Percentiles rank a stretch among this genome's conserved stretches.
Evolutionary conservation across 805 yeast species (phyloP).

Genomic region (Kodamaea neixiangensis): DNA sequence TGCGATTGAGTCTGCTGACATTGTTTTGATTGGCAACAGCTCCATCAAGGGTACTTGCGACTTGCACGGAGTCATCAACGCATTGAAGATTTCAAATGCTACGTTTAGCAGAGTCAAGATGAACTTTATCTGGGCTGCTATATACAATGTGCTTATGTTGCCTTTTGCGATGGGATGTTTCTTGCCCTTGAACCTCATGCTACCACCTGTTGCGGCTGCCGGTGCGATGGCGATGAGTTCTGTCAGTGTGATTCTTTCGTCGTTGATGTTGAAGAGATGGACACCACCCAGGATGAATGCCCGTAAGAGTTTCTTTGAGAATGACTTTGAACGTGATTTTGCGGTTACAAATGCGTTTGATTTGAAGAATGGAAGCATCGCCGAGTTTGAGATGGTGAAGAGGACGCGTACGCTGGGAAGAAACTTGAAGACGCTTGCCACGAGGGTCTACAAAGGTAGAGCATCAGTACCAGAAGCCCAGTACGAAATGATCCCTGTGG

Average conservation of each 20-base stretch:
- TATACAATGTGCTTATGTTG: conserved; percentile 81
- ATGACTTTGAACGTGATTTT: conserved; percentile 23
- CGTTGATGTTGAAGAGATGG: conserved; percentile 73
- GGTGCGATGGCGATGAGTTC: conserved; percentile 93
- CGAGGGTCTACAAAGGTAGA: conserved; percentile 1
- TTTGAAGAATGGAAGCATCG: conserved; percentile 25
- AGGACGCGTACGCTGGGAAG: conserved; percentile 10
- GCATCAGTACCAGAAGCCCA: neutral
- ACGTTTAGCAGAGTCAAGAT: conserved; percentile 75
- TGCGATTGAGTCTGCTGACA: conserved; percentile 95
- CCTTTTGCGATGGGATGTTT: conserved; percentile 96
- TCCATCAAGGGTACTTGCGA: conserved; percentile 23
- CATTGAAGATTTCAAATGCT: conserved; percentile 65
- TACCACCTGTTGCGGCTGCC: conserved; percentile 89
- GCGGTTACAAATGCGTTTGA: conserved; percentile 21
- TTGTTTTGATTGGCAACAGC: conserved; percentile 63
- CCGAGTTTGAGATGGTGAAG: conserved; percentile 24
- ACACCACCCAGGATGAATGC: conserved; percentile 29
- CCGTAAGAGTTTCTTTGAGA: conserved; percentile 9
- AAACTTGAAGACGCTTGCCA: conserved; percentile 1
- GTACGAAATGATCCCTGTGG: conserved; percentile 13
- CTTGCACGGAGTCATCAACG: conserved; percentile 55
- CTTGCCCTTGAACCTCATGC: conserved; percentile 68
- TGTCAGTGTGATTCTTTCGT: conserved; percentile 81
- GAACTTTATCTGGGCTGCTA: conserved; percentile 84